A percentile compares a stretch with the other conserved stretches of the same genome.
Evolutionary conservation across 192 early-diverging fungal genomes (phyloP).

Genomic region (Umbelopsis ramanniana): DNA sequence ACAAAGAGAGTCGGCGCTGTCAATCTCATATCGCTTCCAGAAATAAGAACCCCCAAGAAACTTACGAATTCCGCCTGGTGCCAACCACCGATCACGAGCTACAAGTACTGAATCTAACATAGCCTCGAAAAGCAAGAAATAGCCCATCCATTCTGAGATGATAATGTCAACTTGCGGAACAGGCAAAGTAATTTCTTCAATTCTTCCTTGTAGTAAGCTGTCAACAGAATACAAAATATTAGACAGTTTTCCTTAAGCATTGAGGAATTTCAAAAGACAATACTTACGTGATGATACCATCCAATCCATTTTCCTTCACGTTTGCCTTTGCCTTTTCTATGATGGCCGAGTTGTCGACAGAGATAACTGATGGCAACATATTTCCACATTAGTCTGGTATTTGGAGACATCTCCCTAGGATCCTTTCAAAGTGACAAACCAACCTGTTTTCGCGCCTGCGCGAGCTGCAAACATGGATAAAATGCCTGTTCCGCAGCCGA

Average conservation of each 20-base stretch:
- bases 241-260: too few species aligned
- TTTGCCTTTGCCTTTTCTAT: conserved; percentile 82
- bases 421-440: conserved; percentile 33
- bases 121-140: conserved; percentile 88
- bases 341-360: conserved; percentile 87
- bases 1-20: too few species aligned
- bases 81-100: conserved; percentile 82
- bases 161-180: conserved; percentile 83
- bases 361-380: conserved; percentile 40
- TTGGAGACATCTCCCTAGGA: too few species aligned
- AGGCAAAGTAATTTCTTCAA: conserved; percentile 80
- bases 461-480: conserved; percentile 91
- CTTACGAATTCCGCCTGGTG: conserved; percentile 60
- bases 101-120: conserved; percentile 90
- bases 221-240: background rate
- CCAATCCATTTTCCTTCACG: conserved; percentile 73
- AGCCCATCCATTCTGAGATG: conserved; percentile 94
- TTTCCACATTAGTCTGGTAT: background rate
- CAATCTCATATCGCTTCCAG: background rate
- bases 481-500: conserved; percentile 92
- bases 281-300: conserved; percentile 54
- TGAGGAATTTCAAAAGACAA: too few species aligned
- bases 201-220: conserved; percentile 73
- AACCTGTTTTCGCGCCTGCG: conserved; percentile 77
- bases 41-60: conserved; percentile 17